phyloP scores from a whole-genome alignment of 345 rosid species.

The Eucalyptus guilfoylei region DNA sequence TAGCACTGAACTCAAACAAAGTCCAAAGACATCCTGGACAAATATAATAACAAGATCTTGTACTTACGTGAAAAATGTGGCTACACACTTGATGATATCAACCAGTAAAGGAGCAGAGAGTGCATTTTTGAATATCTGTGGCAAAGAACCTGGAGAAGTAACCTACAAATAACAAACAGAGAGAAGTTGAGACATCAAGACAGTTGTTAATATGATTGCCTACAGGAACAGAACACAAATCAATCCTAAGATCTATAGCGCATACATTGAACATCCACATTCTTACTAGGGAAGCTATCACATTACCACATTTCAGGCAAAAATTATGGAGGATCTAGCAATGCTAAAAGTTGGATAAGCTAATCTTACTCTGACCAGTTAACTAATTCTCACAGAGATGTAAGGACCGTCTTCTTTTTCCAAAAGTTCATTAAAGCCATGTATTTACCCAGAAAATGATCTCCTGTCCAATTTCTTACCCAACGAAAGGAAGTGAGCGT shows the following conservation, averaged over 20 bases:
- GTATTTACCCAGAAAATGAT: background rate
- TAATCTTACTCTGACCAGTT: background rate
- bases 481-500: background rate
- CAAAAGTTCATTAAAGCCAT: background rate
- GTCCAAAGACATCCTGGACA: background rate
- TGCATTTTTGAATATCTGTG: slow-evolving; percentile 69
- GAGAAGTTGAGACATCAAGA: background rate
- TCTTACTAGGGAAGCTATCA: background rate
- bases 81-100: slow-evolving; percentile 63
- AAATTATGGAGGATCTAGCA: background rate
- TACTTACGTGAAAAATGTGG: slow-evolving; percentile 60
- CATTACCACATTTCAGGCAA: background rate
- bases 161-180: slow-evolving; percentile 21
- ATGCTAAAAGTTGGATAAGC: background rate
- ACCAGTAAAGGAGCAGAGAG: slow-evolving; percentile 56
- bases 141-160: slow-evolving; percentile 60
- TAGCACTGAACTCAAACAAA: background rate
- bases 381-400: background rate
- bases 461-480: background rate
- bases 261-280: background rate
- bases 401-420: background rate
- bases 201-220: background rate
- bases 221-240: background rate
- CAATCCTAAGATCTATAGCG: background rate
- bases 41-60: background rate